Evolutionary conservation across 78 protist species (phyloP).

Genomic region (Dictyostelium brefeldianum): DNA sequence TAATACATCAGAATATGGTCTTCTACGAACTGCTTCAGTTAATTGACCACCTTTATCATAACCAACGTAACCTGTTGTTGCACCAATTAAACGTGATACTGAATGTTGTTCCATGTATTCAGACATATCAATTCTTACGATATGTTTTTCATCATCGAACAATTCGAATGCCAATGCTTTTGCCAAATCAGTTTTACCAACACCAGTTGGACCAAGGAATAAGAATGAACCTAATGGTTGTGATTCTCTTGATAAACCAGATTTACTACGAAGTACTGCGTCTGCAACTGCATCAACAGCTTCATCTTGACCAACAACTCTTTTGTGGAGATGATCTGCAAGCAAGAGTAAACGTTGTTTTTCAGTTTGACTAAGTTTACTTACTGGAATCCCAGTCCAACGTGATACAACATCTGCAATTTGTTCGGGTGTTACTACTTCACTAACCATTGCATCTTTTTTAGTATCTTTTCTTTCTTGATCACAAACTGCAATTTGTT

Average conservation of each 20-base stretch:
- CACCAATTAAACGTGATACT: conserved; percentile 97
- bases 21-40: conserved; percentile 98
- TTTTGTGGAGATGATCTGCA: conserved; percentile 85
- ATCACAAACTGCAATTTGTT: conserved; percentile 63
- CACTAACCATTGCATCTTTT: conserved; percentile 74
- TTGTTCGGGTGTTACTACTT: conserved; percentile 86
- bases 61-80: conserved; percentile 99
- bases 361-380: conserved; percentile 87
- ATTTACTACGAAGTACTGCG: conserved; percentile 95
- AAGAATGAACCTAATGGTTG: conserved; percentile 97
- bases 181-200: conserved; percentile 96
- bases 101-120: conserved; percentile 98
- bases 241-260: conserved; percentile 92
- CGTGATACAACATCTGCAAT: conserved; percentile 93
- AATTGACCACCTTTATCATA: conserved; percentile 99
- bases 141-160: conserved; percentile 94
- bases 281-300: conserved; percentile 97
- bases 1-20: conserved; percentile 98
- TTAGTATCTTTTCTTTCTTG: conserved; percentile 44
- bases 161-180: conserved; percentile 96
- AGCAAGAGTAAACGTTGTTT: conserved; percentile 91
- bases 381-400: conserved; percentile 99
- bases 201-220: conserved; percentile 96
- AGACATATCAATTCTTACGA: conserved; percentile 98
- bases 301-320: conserved; percentile 98